Percentiles rank a stretch among this genome's conserved stretches.
Conservation (phyloP, 2,329 filamentous ascomycete species). For the Aspergillus sojae region DNA sequence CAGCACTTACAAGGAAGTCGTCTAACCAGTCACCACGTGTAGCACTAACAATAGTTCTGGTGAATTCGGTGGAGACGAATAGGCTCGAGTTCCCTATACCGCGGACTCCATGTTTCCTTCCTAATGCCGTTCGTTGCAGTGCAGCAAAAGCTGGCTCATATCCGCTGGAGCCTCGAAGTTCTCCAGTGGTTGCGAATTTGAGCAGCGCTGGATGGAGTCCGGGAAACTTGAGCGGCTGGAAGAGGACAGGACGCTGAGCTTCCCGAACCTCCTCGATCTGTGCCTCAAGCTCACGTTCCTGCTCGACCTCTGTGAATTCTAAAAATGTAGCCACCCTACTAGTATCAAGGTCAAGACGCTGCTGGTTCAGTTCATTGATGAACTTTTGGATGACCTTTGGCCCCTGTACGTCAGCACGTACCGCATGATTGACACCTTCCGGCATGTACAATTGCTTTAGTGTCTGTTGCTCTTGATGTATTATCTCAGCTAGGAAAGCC, state of each 20-base stretch:
- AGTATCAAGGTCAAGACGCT: constrained; percentile 27
- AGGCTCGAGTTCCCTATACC: not conserved
- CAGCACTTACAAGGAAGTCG: constrained; percentile 15
- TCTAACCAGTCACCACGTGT: constrained; percentile 5
- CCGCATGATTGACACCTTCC: not conserved
- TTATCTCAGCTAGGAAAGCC: constrained; percentile 49
- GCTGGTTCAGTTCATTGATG: constrained; percentile 25
- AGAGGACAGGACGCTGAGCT: constrained; percentile 50
- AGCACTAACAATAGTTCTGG: constrained; percentile 11
- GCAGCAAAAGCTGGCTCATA: constrained; percentile 7
- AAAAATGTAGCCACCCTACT: constrained; percentile 52
- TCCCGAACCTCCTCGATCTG: constrained; percentile 62
- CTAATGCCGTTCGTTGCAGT: constrained; percentile 14
- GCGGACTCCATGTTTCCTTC: constrained; percentile 11
- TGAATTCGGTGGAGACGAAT: constrained; percentile 14
- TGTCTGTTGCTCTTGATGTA: constrained; percentile 59
- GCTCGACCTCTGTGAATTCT: constrained; percentile 61
- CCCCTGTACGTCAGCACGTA: not conserved
- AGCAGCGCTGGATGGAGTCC: constrained; percentile 53
- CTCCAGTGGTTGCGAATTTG: constrained; percentile 9
- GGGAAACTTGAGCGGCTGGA: constrained; percentile 44
- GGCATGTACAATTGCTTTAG: constrained; percentile 61
- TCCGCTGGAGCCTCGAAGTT: not conserved
- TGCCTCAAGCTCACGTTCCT: constrained; percentile 62
- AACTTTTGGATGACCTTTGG: not conserved